These are phyloP conservation scores for Herpetomonas samuelpessoai DNA, from an alignment of 208 protist genomes.

Conservation along the genomic window DNA sequence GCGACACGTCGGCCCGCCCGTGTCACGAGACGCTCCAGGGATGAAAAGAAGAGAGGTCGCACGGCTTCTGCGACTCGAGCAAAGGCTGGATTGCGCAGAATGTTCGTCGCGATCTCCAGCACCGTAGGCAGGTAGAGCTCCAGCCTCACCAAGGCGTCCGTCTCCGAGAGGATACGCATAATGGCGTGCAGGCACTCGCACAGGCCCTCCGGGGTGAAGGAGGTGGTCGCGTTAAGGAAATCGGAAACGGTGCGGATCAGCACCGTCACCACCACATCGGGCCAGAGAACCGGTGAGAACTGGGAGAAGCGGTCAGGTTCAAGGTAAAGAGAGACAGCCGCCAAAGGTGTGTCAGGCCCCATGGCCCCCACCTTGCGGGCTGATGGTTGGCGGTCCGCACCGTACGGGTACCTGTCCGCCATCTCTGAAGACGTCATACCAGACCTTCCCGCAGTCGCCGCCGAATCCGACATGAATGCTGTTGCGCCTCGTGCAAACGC, in stretches of 20 bases:
- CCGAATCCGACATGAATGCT: neutral
- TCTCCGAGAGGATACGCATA: slow-evolving; percentile 62
- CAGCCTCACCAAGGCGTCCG: slow-evolving; percentile 29
- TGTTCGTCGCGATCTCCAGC: slow-evolving; percentile 47
- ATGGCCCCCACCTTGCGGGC: neutral
- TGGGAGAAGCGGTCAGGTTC: slow-evolving; percentile 13
- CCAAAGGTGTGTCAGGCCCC: slow-evolving; percentile 1
- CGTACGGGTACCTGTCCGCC: too few relatives aligned
- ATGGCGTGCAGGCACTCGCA: slow-evolving; percentile 58
- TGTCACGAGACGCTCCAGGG: slow-evolving; percentile 46
- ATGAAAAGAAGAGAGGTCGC: slow-evolving; percentile 32
- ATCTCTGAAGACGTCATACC: too few relatives aligned
- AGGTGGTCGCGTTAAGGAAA: slow-evolving; percentile 51
- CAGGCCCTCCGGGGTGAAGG: slow-evolving; percentile 63
- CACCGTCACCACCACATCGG: slow-evolving; percentile 60
- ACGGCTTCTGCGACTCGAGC: slow-evolving; percentile 7
- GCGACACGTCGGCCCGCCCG: slow-evolving; percentile 46
- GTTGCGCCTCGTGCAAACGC: neutral
- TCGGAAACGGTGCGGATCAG: slow-evolving; percentile 54
- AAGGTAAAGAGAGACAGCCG: slow-evolving; percentile 4
- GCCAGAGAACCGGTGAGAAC: slow-evolving; percentile 49
- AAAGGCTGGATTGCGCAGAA: slow-evolving; percentile 8
- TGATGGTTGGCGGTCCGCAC: too few relatives aligned
- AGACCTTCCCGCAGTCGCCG: too few relatives aligned
- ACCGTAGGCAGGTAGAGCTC: slow-evolving; percentile 63